These are phyloP conservation scores for Eragrostis tef DNA, from an alignment of 202 grass and related monocot genomes.

Conservation along the genomic window DNA sequence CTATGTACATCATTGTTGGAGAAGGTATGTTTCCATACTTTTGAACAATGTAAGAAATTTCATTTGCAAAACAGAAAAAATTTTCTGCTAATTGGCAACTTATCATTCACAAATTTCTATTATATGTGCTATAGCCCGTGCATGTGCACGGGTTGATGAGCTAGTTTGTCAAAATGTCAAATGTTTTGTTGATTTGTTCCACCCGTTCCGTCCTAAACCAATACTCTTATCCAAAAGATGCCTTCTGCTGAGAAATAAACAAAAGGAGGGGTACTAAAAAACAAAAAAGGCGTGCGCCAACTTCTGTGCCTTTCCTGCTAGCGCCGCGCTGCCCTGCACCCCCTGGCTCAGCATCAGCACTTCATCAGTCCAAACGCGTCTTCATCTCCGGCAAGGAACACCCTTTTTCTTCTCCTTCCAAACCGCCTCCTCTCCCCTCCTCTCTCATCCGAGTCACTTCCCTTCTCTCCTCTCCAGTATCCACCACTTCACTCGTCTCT, in stretches of 20 bases:
- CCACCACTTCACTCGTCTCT: neutral
- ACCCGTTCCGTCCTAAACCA: constrained; percentile 24
- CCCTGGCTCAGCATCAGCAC: constrained; percentile 17
- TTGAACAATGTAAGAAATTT: too few relatives aligned
- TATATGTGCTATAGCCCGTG: too few relatives aligned
- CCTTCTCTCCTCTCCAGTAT: neutral
- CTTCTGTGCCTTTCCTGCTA: constrained; percentile 26
- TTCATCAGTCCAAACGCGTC: constrained; percentile 50
- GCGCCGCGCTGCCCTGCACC: constrained; percentile 10
- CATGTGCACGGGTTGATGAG: too few relatives aligned
- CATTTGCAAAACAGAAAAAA: too few relatives aligned
- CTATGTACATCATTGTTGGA: too few relatives aligned
- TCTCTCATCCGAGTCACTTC: constrained; percentile 11
- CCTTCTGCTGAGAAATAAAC: constrained; percentile 30
- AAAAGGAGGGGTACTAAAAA: neutral
- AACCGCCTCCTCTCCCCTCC: neutral
- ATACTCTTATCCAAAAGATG: neutral
- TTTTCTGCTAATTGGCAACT: too few relatives aligned
- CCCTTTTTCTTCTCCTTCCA: constrained; percentile 41
- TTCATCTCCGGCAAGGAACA: constrained; percentile 39
- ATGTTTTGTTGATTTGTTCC: neutral
- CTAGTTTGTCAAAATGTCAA: neutral
- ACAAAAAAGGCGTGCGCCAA: constrained; percentile 36
- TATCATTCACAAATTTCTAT: too few relatives aligned
- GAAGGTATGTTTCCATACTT: too few relatives aligned